Conservation (phyloP, 2,329 filamentous ascomycete species). For the Cordyceps fumosorosea region DNA sequence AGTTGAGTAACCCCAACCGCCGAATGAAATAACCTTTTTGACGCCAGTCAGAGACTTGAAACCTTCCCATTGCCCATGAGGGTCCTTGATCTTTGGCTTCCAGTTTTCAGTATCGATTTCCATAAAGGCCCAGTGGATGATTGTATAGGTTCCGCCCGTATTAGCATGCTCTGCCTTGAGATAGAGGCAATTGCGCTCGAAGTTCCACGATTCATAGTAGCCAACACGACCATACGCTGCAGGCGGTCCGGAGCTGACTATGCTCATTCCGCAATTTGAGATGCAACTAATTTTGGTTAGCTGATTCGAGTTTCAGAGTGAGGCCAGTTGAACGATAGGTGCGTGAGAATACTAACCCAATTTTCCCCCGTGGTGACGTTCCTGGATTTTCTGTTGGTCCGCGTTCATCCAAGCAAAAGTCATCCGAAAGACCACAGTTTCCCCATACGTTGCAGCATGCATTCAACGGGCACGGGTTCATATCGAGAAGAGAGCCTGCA, state of each 20-base stretch:
- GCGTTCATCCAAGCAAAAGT: slow-evolving; percentile 31
- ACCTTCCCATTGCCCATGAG: slow-evolving; percentile 22
- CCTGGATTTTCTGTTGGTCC: slow-evolving; percentile 24
- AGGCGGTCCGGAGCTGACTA: background rate
- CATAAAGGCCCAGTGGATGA: slow-evolving; percentile 28
- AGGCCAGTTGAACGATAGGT: background rate
- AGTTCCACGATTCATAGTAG: slow-evolving; percentile 29
- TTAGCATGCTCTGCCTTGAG: slow-evolving; percentile 23
- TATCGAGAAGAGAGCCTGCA: slow-evolving; percentile 21
- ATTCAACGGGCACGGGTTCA: slow-evolving; percentile 42
- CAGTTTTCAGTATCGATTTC: slow-evolving; percentile 18
- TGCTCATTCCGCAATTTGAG: background rate
- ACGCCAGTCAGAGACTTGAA: slow-evolving; percentile 23
- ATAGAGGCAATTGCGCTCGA: slow-evolving; percentile 22
- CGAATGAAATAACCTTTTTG: slow-evolving; percentile 30
- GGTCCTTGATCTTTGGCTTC: slow-evolving; percentile 16
- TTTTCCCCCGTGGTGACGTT: slow-evolving; percentile 15
- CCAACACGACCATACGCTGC: slow-evolving; percentile 21
- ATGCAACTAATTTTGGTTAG: background rate
- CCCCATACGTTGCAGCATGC: slow-evolving; percentile 38
- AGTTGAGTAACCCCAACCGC: slow-evolving; percentile 29
- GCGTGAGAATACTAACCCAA: background rate
- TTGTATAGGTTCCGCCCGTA: slow-evolving; percentile 14
- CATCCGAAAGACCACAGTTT: slow-evolving; percentile 36
- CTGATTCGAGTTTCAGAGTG: background rate